Percentiles rank a stretch among this genome's conserved stretches.
Evolutionary conservation across 164 flowering plant genomes (phyloP).

Genomic region (Nymphaea colorata): DNA sequence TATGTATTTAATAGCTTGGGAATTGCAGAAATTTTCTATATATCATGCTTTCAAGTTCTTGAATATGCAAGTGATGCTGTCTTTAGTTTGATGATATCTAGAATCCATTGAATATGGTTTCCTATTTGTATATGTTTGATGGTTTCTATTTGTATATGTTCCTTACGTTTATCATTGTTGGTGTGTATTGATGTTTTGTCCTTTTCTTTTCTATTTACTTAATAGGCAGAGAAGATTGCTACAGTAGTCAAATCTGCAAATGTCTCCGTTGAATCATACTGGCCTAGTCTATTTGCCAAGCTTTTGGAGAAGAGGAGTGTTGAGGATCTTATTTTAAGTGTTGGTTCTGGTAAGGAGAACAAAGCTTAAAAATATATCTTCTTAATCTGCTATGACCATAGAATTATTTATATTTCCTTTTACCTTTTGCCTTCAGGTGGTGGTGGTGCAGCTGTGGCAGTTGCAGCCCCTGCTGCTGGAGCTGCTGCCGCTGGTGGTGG

Average conservation of each 20-base stretch:
- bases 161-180: too few relatives aligned
- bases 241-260: constrained; percentile 4
- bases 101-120: too few relatives aligned
- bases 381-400: neutral
- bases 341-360: constrained; percentile 10
- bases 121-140: too few relatives aligned
- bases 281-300: constrained; percentile 14
- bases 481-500: constrained; percentile 6
- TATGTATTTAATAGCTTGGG: too few relatives aligned
- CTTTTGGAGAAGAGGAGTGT: constrained; percentile 9
- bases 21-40: too few relatives aligned
- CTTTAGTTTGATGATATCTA: too few relatives aligned
- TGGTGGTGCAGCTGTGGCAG: constrained; percentile 9
- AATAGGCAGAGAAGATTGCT: constrained; percentile 11
- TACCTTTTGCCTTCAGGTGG: constrained; percentile 4
- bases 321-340: constrained; percentile 9
- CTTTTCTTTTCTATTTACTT: neutral
- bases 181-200: too few relatives aligned
- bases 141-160: too few relatives aligned
- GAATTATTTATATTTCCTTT: neutral
- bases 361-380: neutral
- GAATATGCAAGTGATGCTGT: too few relatives aligned
- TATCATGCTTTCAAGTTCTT: too few relatives aligned
- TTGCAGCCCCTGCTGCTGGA: constrained; percentile 2
- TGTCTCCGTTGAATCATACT: constrained; percentile 9